These are phyloP conservation scores for Pichia insulana DNA, from an alignment of 805 yeast species.

Conservation along the genomic window DNA sequence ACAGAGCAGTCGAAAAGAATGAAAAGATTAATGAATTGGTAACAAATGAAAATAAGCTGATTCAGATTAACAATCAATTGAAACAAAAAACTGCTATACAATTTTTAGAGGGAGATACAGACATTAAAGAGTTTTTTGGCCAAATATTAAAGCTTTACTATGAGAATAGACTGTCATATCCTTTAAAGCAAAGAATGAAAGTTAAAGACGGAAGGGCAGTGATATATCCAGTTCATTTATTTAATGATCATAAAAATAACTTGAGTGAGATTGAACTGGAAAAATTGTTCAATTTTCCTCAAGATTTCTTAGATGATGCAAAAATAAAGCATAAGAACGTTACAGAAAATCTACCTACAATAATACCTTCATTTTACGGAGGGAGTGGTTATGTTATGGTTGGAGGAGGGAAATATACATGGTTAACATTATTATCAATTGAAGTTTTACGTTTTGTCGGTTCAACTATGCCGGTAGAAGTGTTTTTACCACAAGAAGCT, in stretches of 20 bases:
- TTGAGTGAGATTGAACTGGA: constrained; percentile 26
- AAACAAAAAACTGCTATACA: too few species aligned
- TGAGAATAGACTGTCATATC: constrained; percentile 20
- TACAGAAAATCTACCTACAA: constrained; percentile 37
- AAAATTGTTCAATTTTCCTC: constrained; percentile 38
- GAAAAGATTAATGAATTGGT: too few species aligned
- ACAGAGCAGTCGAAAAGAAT: too few species aligned
- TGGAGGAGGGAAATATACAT: constrained; percentile 71
- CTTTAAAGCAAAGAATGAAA: constrained; percentile 22
- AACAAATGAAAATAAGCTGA: too few species aligned
- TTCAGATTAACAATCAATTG: too few species aligned
- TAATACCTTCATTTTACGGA: constrained; percentile 37
- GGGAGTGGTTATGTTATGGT: constrained; percentile 56
- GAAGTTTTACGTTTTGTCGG: constrained; percentile 54
- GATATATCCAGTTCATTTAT: constrained; percentile 26
- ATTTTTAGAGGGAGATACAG: too few species aligned
- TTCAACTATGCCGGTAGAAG: constrained; percentile 67
- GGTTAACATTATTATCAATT: constrained; percentile 58
- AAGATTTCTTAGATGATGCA: constrained; percentile 37
- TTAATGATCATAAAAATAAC: constrained; percentile 31
- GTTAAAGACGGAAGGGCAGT: constrained; percentile 15
- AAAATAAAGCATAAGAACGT: constrained; percentile 38
- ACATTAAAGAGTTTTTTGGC: too few species aligned
- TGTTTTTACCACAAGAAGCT: constrained; percentile 60
- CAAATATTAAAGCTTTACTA: too few species aligned